Conservation (phyloP, 768 basidiomycete genomes). For the Boletus rubropictus region DNA sequence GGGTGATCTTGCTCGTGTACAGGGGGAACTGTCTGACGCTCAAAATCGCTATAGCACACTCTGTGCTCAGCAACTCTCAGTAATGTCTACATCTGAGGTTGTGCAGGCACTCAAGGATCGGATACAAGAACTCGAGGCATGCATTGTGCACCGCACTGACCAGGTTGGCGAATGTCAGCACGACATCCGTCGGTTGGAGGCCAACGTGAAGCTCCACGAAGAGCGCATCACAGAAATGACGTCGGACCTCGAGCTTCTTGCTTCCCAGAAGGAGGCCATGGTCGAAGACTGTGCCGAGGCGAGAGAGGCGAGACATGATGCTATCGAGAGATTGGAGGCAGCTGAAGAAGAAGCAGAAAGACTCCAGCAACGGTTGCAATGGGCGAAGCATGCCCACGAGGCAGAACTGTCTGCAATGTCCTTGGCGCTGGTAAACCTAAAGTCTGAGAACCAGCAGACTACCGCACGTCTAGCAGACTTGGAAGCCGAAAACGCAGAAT, state of each 20-base stretch:
- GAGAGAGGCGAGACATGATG: conserved; percentile 64
- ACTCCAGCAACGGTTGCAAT: conserved; percentile 27
- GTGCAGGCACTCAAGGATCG: conserved; percentile 53
- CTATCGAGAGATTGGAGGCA: conserved; percentile 49
- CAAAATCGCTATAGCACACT: conserved; percentile 58
- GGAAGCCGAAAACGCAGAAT: conserved; percentile 13
- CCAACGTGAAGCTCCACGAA: conserved; percentile 68
- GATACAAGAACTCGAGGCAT: conserved; percentile 61
- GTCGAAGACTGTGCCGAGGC: conserved; percentile 80
- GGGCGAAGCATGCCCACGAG: conserved; percentile 25
- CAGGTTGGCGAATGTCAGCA: conserved; percentile 77
- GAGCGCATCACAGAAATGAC: conserved; percentile 69
- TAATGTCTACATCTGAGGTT: conserved; percentile 54
- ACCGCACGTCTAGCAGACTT: conserved; percentile 12
- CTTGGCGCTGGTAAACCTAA: conserved; percentile 35
- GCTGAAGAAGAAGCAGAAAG: conserved; percentile 58
- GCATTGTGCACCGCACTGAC: conserved; percentile 61
- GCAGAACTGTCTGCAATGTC: conserved; percentile 35
- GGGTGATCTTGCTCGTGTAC: conserved; percentile 47
- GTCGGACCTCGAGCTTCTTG: conserved; percentile 58
- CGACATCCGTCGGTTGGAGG: conserved; percentile 70
- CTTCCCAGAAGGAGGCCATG: conserved; percentile 70
- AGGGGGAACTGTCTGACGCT: conserved; percentile 48
- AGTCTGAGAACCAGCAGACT: conserved; percentile 28
- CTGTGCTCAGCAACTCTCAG: conserved; percentile 61